These are phyloP conservation scores for Mycena leptocephala DNA, from an alignment of 768 basidiomycete species.

Conservation along the genomic window DNA sequence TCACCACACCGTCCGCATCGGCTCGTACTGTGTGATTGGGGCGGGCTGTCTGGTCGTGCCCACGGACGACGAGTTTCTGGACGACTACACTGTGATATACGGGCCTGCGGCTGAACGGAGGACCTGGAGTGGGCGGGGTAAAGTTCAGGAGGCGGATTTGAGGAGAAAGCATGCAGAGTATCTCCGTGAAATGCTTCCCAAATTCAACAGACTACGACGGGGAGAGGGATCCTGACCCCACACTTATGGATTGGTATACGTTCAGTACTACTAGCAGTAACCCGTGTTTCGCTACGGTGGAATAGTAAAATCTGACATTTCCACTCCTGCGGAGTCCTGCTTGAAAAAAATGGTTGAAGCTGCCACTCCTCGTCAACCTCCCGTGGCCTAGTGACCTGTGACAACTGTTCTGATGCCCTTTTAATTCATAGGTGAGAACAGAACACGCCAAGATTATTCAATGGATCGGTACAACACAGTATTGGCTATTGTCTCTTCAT, in stretches of 20 bases:
- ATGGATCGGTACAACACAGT: too few relatives aligned
- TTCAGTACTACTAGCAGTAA: too few relatives aligned
- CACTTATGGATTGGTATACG: background rate
- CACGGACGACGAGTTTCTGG: conserved; percentile 83
- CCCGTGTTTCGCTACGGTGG: too few relatives aligned
- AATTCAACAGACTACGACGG: conserved; percentile 84
- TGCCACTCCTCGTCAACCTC: too few relatives aligned
- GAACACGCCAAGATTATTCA: too few relatives aligned
- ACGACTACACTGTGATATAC: conserved; percentile 89
- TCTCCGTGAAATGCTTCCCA: conserved; percentile 91
- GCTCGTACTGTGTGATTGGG: conserved; percentile 88
- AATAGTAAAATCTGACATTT: too few relatives aligned
- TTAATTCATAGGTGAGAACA: too few relatives aligned
- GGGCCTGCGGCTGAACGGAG: conserved; percentile 83
- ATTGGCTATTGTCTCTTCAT: too few relatives aligned
- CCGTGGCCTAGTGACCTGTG: too few relatives aligned
- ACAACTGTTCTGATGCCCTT: too few relatives aligned
- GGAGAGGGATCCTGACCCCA: conserved; percentile 65
- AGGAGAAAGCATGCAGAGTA: conserved; percentile 93
- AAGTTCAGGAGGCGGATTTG: conserved; percentile 87
- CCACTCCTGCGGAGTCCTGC: too few relatives aligned
- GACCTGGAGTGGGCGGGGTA: conserved; percentile 89
- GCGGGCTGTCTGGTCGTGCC: conserved; percentile 86
- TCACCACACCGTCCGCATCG: conserved; percentile 86
- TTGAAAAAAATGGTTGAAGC: too few relatives aligned